Base-by-base conservation (phyloP, 805 yeast species). In the Yamadazyma phyllophila region DNA sequence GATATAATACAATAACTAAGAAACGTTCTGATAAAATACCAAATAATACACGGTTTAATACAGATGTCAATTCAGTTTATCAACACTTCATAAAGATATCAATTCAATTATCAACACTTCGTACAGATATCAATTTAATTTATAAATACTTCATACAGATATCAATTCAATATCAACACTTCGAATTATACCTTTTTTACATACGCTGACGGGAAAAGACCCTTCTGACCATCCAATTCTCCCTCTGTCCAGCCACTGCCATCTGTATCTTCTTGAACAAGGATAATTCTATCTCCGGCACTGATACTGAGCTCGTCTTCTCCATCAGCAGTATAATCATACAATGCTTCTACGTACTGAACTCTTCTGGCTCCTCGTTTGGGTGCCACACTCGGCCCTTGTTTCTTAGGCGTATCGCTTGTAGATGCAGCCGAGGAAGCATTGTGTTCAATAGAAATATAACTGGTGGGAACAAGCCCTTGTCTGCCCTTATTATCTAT, bases 161-260 rank as follows among this genome's bases (percentile, higher is more conserved):
- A 20, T 20, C 24, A 20, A 20, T 20, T 20, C 24, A 20, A 20
- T 4, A 20, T 20, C 24, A 20, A 20, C 24, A n/a, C n/a, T n/a
- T n/a, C n/a, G n/a, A n/a, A 37, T 36, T 60, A 69, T 11, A 67
- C 46, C 45, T 60, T 65, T 51, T 65, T 67, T 42, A 81, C 83
- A 61, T 91, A 91, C 49, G 85, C 73, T 0, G 94, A 82, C 5
- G 98, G 98, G 63, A 71, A 70, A 39, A 63, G 36, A 4, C 73
- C 73, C 39, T 46, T 52, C 3, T 17, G 30, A 2, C 69, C 69
- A 44, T 59, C 52, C 17, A 85, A 48, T 59, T 87, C 92, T 10
- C 97, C 98, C 54, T 83, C 86, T 1, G 97, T 91, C 99, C 99
- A 94, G 0, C 99, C 99, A 53, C 85, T 87, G 43, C 84, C 86